Conservation (phyloP, 1,139 yeast genomes). For the Saccharomycopsis hybrid region DNA sequence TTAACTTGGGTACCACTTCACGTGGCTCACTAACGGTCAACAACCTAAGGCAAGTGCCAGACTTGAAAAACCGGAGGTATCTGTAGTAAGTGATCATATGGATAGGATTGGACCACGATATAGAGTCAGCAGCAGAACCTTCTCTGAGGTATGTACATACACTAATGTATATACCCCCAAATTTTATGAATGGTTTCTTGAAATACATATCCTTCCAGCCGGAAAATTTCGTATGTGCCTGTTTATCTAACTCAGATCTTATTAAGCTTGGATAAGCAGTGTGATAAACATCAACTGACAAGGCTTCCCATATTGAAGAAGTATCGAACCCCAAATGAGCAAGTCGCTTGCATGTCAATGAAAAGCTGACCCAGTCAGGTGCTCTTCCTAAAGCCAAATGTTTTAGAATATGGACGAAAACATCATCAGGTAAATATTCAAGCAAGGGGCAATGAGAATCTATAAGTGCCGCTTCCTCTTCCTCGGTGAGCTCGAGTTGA, state of each 20-base stretch:
- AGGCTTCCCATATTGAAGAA: constrained; percentile 14
- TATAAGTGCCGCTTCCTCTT: not conserved
- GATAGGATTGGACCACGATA: constrained; percentile 60
- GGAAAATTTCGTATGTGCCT: constrained; percentile 23
- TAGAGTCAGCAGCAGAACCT: constrained; percentile 42
- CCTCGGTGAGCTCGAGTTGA: not conserved
- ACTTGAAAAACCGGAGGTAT: constrained; percentile 71
- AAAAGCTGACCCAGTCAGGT: constrained; percentile 60
- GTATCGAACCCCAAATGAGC: constrained; percentile 15
- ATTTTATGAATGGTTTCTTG: constrained; percentile 66
- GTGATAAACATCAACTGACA: constrained; percentile 6
- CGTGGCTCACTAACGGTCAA: constrained; percentile 63
- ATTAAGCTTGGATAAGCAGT: constrained; percentile 6
- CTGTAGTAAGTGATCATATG: constrained; percentile 84
- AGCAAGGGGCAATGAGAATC: constrained; percentile 39
- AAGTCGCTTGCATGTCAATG: constrained; percentile 48
- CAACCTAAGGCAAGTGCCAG: constrained; percentile 66
- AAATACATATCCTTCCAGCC: constrained; percentile 29
- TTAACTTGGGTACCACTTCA: constrained; percentile 50
- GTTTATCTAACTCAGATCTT: constrained; percentile 13
- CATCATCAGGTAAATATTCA: constrained; percentile 56
- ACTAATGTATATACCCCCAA: constrained; percentile 78
- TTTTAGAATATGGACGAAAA: constrained; percentile 50
- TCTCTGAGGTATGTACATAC: constrained; percentile 77
- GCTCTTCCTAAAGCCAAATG: constrained; percentile 46